phyloP scores from a whole-genome alignment of 2,329 filamentous ascomycete species.

The Trichoderma brevicompactum region DNA sequence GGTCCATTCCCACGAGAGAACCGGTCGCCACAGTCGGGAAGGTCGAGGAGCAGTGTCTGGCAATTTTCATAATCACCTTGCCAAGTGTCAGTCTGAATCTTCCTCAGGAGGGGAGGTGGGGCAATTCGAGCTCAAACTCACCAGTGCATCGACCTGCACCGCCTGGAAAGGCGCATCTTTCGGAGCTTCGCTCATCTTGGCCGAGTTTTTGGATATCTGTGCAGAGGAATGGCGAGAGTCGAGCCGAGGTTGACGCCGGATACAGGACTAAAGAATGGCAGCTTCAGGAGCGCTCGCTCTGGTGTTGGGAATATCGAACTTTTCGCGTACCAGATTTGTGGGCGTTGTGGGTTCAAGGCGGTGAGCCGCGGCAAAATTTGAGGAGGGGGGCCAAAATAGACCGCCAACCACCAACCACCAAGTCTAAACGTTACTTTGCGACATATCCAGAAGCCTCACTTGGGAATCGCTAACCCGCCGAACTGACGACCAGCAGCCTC shows the following conservation, averaged over 20 bases:
- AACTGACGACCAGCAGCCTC: not conserved
- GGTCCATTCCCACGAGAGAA: conserved; percentile 91
- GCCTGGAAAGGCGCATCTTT: conserved; percentile 78
- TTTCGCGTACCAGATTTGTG: conserved; percentile 50
- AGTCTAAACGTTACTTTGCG: not conserved
- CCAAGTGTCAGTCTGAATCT: conserved; percentile 33
- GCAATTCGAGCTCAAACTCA: conserved; percentile 53
- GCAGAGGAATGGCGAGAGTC: conserved; percentile 30
- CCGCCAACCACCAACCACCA: conserved; percentile 9
- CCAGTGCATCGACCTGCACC: conserved; percentile 93
- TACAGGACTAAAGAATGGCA: conserved; percentile 33
- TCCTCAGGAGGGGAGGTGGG: conserved; percentile 42
- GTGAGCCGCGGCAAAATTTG: conserved; percentile 45
- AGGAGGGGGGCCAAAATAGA: conserved; percentile 27
- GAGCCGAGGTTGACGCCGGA: conserved; percentile 34
- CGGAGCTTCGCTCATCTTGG: conserved; percentile 61
- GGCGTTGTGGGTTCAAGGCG: conserved; percentile 50
- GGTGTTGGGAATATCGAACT: conserved; percentile 49
- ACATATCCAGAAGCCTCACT: conserved; percentile 3
- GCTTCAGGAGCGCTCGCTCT: conserved; percentile 32
- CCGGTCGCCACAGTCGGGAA: conserved; percentile 92
- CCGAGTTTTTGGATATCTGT: conserved; percentile 26
- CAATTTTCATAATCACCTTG: conserved; percentile 92
- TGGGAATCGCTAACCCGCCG: not conserved
- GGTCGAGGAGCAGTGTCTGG: conserved; percentile 86